These are phyloP conservation scores for Chrysoporthe deuterocubensis DNA, from an alignment of 2,329 filamentous ascomycete genomes.

Conservation along the genomic window DNA sequence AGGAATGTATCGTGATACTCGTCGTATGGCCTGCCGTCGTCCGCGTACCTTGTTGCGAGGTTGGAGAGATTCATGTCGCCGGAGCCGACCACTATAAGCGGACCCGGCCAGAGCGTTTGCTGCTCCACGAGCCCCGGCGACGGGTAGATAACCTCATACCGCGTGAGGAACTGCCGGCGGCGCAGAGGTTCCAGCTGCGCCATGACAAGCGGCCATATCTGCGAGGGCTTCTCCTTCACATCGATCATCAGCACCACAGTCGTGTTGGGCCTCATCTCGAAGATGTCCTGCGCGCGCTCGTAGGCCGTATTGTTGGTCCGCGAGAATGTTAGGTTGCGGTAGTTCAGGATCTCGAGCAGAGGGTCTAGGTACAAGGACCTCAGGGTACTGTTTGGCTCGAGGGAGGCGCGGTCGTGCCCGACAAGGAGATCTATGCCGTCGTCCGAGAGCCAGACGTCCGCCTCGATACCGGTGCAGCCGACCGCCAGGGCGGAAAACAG, in stretches of 20 bases:
- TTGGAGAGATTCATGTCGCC: conserved; percentile 47
- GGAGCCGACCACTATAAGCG: conserved; percentile 71
- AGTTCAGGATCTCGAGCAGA: conserved; percentile 60
- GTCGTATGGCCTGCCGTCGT: not conserved
- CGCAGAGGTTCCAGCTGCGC: conserved; percentile 62
- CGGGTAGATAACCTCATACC: conserved; percentile 47
- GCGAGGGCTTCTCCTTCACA: conserved; percentile 68
- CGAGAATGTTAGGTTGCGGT: conserved; percentile 46
- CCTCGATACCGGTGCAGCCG: conserved; percentile 66
- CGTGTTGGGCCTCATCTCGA: conserved; percentile 42
- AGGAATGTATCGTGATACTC: conserved; percentile 59
- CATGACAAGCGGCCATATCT: conserved; percentile 45
- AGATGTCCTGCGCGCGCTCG: conserved; percentile 58
- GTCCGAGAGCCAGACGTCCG: too few species aligned
- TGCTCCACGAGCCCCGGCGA: conserved; percentile 26
- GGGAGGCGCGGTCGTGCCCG: conserved; percentile 61
- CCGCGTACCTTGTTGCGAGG: conserved; percentile 2
- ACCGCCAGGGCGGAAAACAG: conserved; percentile 64
- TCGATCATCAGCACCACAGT: conserved; percentile 67
- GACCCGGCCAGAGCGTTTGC: conserved; percentile 50
- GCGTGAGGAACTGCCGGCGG: conserved; percentile 59
- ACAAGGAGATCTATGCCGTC: conserved; percentile 57
- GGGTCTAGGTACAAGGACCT: conserved; percentile 67
- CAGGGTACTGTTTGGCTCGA: conserved; percentile 59
- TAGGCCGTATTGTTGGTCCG: conserved; percentile 29